A percentile compares a stretch with the other conserved stretches of the same genome.
phyloP scores from a whole-genome alignment of 202 grass and related monocot species.

The Elaeis oleifera region DNA sequence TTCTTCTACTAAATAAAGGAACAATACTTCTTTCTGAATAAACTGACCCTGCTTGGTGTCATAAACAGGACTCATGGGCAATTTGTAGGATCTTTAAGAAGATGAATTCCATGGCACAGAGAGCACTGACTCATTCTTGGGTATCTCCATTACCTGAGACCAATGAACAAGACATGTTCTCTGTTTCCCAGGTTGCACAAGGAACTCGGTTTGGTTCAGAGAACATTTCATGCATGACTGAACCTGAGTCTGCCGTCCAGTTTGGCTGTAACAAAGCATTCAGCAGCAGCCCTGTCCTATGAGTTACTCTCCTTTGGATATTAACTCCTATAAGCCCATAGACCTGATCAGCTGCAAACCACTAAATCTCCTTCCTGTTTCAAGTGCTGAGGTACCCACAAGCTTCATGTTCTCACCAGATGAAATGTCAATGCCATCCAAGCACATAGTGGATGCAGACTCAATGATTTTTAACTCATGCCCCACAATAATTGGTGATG shows the following conservation, averaged over 20 bases:
- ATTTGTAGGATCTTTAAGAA: conserved; percentile 99
- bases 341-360: conserved; percentile 33
- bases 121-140: conserved; percentile 72
- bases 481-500: conserved; percentile 24
- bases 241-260: conserved; percentile 39
- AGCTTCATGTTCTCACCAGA: conserved; percentile 43
- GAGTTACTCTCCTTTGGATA: conserved; percentile 23
- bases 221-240: conserved; percentile 39
- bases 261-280: conserved; percentile 33
- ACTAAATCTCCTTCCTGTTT: neutral
- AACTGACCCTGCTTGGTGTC: no score
- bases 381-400: conserved; percentile 17
- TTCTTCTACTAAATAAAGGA: neutral
- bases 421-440: conserved; percentile 37
- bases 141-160: conserved; percentile 39
- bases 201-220: conserved; percentile 41
- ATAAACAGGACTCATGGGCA: conserved; percentile 84
- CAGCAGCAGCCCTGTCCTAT: conserved; percentile 25
- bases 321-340: conserved; percentile 25
- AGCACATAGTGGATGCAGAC: conserved; percentile 46
- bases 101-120: conserved; percentile 66
- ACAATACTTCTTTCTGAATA: no score
- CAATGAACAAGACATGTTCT: conserved; percentile 31
- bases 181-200: conserved; percentile 19
- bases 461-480: conserved; percentile 69